Evolutionary conservation across 2,329 filamentous ascomycete species (phyloP).

Genomic region (Coniochaeta sp.): DNA sequence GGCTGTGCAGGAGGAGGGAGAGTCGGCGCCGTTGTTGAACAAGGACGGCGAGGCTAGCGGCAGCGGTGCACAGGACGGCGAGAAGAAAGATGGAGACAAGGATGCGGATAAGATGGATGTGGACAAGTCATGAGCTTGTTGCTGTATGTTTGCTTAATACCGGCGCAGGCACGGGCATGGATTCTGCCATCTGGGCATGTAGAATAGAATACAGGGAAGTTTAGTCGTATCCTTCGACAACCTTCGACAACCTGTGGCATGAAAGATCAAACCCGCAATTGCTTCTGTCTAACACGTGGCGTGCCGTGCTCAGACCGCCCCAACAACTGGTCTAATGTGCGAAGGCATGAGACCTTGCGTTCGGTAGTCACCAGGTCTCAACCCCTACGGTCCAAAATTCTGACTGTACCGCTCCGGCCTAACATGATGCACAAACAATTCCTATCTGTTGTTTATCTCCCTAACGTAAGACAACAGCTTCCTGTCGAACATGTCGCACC

Average conservation of each 20-base stretch:
- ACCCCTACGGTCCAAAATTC: not conserved
- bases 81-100: conserved; percentile 38
- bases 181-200: not conserved
- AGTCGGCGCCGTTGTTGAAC: conserved; percentile 54
- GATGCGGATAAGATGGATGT: conserved; percentile 81
- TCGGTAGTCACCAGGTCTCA: not conserved
- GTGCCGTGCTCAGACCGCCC: not conserved
- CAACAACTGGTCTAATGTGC: not conserved
- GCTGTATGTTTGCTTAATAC: not conserved
- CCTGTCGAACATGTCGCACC: conserved; percentile 91
- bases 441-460: conserved; percentile 53
- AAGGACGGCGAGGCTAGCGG: conserved; percentile 59
- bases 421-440: conserved; percentile 7
- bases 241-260: not conserved
- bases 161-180: not conserved
- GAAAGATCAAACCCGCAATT: not conserved
- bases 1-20: conserved; percentile 69
- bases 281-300: not conserved
- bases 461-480: conserved; percentile 76
- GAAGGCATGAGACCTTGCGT: not conserved
- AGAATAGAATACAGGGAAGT: conserved; percentile 1
- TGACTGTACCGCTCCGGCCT: not conserved
- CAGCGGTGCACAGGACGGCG: conserved; percentile 25
- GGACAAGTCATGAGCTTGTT: conserved; percentile 41
- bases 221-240: not conserved